Evolutionary conservation across 768 basidiomycete species (phyloP), one percentile per base, ranked within the genome.

Genomic region (Calocybe gangraenosa): DNA sequence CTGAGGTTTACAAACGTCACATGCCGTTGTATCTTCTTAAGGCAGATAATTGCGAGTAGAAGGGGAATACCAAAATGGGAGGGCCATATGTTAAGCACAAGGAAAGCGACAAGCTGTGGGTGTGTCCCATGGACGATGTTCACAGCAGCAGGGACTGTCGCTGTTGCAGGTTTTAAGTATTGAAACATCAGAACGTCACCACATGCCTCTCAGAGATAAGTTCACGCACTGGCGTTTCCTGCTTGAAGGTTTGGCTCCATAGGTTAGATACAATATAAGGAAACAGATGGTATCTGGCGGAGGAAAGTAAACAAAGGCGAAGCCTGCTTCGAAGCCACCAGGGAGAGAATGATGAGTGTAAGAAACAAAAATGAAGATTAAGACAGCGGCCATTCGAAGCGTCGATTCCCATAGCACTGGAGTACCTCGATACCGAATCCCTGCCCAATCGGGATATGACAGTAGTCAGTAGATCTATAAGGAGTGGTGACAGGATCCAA

Each of bases 11-110:
- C 51, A 47, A 76, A 74, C 7, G 75, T 74, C 18, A 69, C 59
- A 58, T 76, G 68, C 11, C 74, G 67, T 40, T 69, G 59, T 11
- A 77, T 63, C 40, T 57, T 60, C 56, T 66, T 71, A 30, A 70
- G 71, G 44, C 66, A 60, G 4, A 72, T 68, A 25, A 70, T 58
- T 3, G 59, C 59, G 6, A 78, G 55, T 6, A 77, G 56, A 15
- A 76, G 17, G 15, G 74, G 75, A 18, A 78, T 66, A 4, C 73
- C 73, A 42, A 75, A 58, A 51, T 76, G 74, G 10, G 74, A 73
- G 1, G 76, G 67, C 71, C 70, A 75, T 52, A 73, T 65, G 47
- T 76, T 75, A 46, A 78, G 54, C 17, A 73, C 60, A 51, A 76
- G 61, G 48, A 69, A 75, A 10, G 58, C 58, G 3, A 72, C 50